Evolutionary conservation across 164 flowering plant genomes (phyloP).

Genomic region (Chimonanthus salicifolius): DNA sequence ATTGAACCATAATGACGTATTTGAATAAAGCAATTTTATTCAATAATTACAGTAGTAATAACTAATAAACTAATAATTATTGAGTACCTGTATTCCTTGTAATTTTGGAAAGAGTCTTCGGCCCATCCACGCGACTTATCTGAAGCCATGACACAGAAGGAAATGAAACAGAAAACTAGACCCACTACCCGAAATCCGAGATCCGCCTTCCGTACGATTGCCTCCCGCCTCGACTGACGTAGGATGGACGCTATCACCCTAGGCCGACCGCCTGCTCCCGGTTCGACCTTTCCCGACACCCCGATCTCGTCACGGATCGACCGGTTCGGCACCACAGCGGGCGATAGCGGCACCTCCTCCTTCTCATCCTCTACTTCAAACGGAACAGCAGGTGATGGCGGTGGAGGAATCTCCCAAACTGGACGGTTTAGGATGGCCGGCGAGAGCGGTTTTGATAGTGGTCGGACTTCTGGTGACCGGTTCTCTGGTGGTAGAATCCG

Average conservation of each 20-base stretch:
- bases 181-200: constrained; percentile 68
- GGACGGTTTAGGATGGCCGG: neutral
- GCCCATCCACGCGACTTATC: constrained; percentile 93
- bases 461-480: neutral
- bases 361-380: neutral
- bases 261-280: constrained; percentile 21
- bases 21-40: neutral
- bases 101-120: constrained; percentile 91
- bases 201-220: constrained; percentile 36
- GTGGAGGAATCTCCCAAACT: neutral
- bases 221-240: constrained; percentile 35
- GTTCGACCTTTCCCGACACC: constrained; percentile 20
- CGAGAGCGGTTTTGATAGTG: neutral
- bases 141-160: constrained; percentile 90
- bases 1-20: neutral
- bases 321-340: constrained; percentile 25
- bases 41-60: too few species aligned
- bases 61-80: too few species aligned
- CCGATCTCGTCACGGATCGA: constrained; percentile 12
- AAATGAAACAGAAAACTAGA: constrained; percentile 57
- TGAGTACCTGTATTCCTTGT: constrained; percentile 73
- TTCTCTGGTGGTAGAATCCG: neutral
- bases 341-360: neutral
- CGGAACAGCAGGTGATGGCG: neutral
- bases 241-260: constrained; percentile 29